A percentile compares a stretch with the other conserved stretches of the same genome.
Conservation (phyloP, 352 stramenopile genomes). For the Phytophthora lateralis region DNA sequence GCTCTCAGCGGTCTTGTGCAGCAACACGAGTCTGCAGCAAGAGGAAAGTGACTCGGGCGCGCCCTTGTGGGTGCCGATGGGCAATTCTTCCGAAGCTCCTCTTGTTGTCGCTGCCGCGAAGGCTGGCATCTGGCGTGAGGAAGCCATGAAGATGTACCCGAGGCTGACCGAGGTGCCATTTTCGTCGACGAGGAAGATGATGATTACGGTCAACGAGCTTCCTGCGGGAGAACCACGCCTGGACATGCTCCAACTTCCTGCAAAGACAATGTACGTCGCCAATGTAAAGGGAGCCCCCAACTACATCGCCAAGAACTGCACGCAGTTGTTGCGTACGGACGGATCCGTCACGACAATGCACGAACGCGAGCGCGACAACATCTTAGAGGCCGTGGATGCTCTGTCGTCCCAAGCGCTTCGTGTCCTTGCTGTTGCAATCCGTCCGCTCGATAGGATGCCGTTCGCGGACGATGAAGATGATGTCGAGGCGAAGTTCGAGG, state of each 20-base stretch:
- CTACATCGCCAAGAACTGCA: conserved; percentile 68
- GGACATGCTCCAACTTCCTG: conserved; percentile 47
- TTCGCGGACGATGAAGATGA: conserved; percentile 59
- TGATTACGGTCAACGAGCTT: conserved; percentile 82
- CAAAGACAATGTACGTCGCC: conserved; percentile 47
- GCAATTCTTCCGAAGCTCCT: conserved; percentile 73
- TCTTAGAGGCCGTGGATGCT: conserved; percentile 60
- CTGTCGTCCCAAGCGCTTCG: conserved; percentile 75
- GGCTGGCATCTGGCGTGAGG: conserved; percentile 58
- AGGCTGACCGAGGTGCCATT: conserved; percentile 92
- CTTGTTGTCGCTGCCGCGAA: conserved; percentile 71
- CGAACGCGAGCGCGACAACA: conserved; percentile 36
- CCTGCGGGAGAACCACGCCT: conserved; percentile 35
- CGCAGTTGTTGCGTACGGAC: conserved; percentile 50
- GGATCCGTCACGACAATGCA: conserved; percentile 48
- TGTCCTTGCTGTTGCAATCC: conserved; percentile 91
- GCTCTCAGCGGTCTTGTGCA: conserved; percentile 66
- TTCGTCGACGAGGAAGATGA: conserved; percentile 94
- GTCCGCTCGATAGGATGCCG: conserved; percentile 49
- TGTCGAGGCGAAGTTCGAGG: conserved; percentile 60
- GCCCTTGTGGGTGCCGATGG: conserved; percentile 58
- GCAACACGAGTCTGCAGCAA: conserved; percentile 69
- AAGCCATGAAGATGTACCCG: conserved; percentile 53
- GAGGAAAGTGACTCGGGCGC: conserved; percentile 48
- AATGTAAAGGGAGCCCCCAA: conserved; percentile 78